Evolutionary conservation across 768 basidiomycete species (phyloP).

Genomic region (Chalciporus pseudorubinellus): DNA sequence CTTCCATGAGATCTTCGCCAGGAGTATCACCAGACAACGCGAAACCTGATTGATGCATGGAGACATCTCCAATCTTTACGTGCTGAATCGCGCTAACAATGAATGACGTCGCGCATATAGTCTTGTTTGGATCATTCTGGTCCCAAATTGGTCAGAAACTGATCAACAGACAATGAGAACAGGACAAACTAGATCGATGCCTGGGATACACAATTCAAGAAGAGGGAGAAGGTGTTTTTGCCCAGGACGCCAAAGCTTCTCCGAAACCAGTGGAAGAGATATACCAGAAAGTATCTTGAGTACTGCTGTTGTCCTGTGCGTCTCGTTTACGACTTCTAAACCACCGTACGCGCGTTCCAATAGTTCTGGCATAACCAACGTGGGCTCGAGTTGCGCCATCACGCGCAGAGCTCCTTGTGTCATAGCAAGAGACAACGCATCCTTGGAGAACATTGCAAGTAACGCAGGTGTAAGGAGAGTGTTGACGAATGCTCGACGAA

Average conservation of each 20-base stretch:
- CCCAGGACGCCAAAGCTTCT: slow-evolving; percentile 78
- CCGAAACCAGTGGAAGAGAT: slow-evolving; percentile 70
- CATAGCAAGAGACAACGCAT: slow-evolving; percentile 73
- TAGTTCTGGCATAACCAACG: slow-evolving; percentile 84
- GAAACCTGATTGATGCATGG: slow-evolving; percentile 55
- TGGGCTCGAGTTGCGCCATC: slow-evolving; percentile 78
- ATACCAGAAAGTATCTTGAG: slow-evolving; percentile 80
- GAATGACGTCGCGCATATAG: slow-evolving; percentile 76
- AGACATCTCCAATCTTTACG: slow-evolving; percentile 76
- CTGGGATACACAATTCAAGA: slow-evolving; percentile 85
- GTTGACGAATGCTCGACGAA: slow-evolving; percentile 79
- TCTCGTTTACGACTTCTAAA: slow-evolving; percentile 92
- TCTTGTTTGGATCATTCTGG: slow-evolving; percentile 80
- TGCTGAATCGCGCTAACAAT: slow-evolving; percentile 71
- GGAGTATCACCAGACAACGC: slow-evolving; percentile 53
- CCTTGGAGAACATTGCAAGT: slow-evolving; percentile 89
- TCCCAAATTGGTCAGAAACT: slow-evolving; percentile 1
- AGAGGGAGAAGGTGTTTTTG: slow-evolving; percentile 87
- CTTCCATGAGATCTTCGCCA: slow-evolving; percentile 52
- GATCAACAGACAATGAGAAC: not conserved
- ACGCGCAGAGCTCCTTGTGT: slow-evolving; percentile 77
- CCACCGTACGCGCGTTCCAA: slow-evolving; percentile 90
- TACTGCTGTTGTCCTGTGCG: slow-evolving; percentile 90
- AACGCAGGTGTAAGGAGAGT: slow-evolving; percentile 83
- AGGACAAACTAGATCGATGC: slow-evolving; percentile 75